Percentiles rank a stretch among this genome's conserved stretches.
phyloP scores from a whole-genome alignment of 1,284 basidiomycete species.

The Abortiporus biennis region DNA sequence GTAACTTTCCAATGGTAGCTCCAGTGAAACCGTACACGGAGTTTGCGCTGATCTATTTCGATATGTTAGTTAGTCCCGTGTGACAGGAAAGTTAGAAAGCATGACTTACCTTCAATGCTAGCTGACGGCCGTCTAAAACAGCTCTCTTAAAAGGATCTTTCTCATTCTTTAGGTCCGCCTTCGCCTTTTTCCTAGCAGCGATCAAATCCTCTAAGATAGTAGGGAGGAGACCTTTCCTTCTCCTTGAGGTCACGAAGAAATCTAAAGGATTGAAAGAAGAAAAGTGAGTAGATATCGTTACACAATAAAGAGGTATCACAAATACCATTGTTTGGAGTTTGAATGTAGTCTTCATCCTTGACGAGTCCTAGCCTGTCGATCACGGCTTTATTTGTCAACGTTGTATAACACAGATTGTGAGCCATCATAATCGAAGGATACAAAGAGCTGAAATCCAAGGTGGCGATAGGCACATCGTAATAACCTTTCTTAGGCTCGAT shows the following conservation, averaged over 20 bases:
- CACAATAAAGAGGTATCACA: background rate
- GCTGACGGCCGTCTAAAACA: constrained; percentile 89
- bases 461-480: constrained; percentile 92
- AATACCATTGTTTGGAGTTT: constrained; percentile 90
- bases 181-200: constrained; percentile 85
- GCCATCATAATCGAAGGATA: constrained; percentile 99
- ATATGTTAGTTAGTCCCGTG: background rate
- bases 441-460: constrained; percentile 93
- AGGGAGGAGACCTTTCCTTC: constrained; percentile 83
- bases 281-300: background rate
- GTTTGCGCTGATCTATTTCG: constrained; percentile 83
- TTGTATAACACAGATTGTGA: constrained; percentile 96
- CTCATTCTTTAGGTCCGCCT: constrained; percentile 91
- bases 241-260: constrained; percentile 69
- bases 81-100: background rate
- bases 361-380: constrained; percentile 74
- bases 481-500: constrained; percentile 93
- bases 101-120: constrained; percentile 79
- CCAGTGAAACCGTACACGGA: constrained; percentile 98
- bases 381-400: constrained; percentile 72
- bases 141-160: constrained; percentile 94
- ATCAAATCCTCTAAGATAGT: constrained; percentile 92
- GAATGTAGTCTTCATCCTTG: constrained; percentile 84
- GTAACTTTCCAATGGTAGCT: constrained; percentile 90
- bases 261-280: constrained; percentile 43